Evolutionary conservation across 495 filamentous ascomycete species (phyloP), one percentile per base, ranked within the genome.

Genomic region (Friedmanniomyces simplex): DNA sequence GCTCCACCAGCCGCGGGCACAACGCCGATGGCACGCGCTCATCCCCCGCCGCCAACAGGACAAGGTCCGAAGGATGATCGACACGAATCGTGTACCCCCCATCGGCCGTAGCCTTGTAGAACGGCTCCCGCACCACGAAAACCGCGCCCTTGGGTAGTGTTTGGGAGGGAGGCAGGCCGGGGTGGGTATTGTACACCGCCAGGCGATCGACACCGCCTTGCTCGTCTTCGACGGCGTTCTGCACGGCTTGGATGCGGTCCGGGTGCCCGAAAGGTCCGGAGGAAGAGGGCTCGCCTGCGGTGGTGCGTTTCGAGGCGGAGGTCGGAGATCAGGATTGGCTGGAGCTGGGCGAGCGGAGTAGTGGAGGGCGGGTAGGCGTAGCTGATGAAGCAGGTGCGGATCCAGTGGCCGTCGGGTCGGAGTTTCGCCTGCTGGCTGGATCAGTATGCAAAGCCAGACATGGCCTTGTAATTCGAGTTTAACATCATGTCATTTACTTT

Each of bases 1-100:
- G 26, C 13, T 59, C 55, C 8, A 50, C 21, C 13, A 60, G 25
- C 41, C 32, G 63, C 46, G 21, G 25, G 24, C 18, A 12, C 3
- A 30, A 14, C 13, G 46, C 46, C 20, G 46, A 2, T 5, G 46
- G 46, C 11, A 63, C 48, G 16, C 54, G n/a, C 2, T 45, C 43
- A 53, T 62, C 57, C 3, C 18, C 25, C 11, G 46, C 13, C 6
- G 46, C 14, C 32, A 67, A 30, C 5, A 52, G 2, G 1, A 63
- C 39, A 1, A 67, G 26, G 28, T 67, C 65, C 13, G 63, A 65
- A 39, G 63, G 59, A 45, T 67, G 63, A 52, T 67, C 63, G 28
- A 67, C 60, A 11, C 60, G 59, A 42, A 67, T 62, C 16, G 62
- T 42, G 51, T 63, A 61, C 1, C 59, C 57, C 7, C 57, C 63